A percentile compares a stretch with the other conserved stretches of the same genome.
Conservation (phyloP, 2,329 filamentous ascomycete species). For the Colletotrichum sojae region DNA sequence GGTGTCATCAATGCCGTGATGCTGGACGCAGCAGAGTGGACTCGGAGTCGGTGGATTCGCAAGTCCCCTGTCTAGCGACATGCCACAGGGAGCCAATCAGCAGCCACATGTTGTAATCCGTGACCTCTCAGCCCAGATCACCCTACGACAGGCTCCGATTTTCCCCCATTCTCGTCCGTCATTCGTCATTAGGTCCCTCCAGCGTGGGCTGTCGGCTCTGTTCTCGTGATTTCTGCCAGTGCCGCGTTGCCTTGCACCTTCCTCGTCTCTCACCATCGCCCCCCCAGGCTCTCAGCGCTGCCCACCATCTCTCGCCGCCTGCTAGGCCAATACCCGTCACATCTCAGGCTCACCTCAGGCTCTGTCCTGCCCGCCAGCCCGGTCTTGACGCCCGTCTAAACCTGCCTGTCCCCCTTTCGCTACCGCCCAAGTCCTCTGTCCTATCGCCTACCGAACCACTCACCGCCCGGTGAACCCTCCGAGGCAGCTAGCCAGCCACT, state of each 20-base stretch:
- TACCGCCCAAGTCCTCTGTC: slow-evolving; percentile 1
- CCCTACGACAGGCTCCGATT: slow-evolving; percentile 37
- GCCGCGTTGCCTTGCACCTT: slow-evolving; percentile 24
- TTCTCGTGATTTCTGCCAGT: slow-evolving; percentile 38
- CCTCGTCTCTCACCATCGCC: slow-evolving; percentile 26
- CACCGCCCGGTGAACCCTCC: slow-evolving; percentile 37
- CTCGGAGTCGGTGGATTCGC: slow-evolving; percentile 22
- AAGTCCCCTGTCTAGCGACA: slow-evolving; percentile 32
- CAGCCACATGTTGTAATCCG: slow-evolving; percentile 40
- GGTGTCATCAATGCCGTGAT: slow-evolving; percentile 34
- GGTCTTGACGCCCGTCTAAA: not conserved
- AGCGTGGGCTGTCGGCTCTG: slow-evolving; percentile 27
- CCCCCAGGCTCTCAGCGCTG: not conserved
- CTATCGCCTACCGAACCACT: slow-evolving; percentile 8
- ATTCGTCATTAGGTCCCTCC: slow-evolving; percentile 37
- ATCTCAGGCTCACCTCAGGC: slow-evolving; percentile 11
- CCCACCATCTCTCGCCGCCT: slow-evolving; percentile 5
- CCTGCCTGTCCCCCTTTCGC: not conserved
- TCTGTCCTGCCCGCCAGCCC: slow-evolving; percentile 1
- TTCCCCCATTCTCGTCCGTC: slow-evolving; percentile 38
- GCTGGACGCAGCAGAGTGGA: slow-evolving; percentile 35
- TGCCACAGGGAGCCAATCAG: slow-evolving; percentile 31
- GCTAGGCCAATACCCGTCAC: slow-evolving; percentile 20
- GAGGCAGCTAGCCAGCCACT: slow-evolving; percentile 8
- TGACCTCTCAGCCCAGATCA: slow-evolving; percentile 41